Percentiles rank a stretch among this genome's conserved stretches.
Conservation (phyloP, 1,139 yeast genomes). For the Zygosaccharomyces sapae region DNA sequence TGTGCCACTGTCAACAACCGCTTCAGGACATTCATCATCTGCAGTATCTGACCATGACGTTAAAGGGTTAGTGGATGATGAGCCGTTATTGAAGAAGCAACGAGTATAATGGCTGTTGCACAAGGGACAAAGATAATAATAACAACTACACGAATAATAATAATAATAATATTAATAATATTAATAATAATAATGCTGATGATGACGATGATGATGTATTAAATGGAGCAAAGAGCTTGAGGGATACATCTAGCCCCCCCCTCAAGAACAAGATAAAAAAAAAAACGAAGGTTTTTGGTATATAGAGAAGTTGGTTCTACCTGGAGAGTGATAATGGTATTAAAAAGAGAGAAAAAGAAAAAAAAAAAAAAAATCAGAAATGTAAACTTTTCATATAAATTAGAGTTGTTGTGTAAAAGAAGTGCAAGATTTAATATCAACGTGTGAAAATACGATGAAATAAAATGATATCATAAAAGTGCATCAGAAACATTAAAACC, state of each 20-base stretch:
- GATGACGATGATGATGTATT: not conserved
- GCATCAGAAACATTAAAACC: not conserved
- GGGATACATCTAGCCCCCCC: not conserved
- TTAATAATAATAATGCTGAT: no score
- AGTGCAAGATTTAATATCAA: slow-evolving; percentile 1
- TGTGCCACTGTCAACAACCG: slow-evolving; percentile 6
- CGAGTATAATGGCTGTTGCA: slow-evolving; percentile 19
- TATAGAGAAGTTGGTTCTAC: not conserved
- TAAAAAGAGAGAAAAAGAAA: not conserved
- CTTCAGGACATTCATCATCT: slow-evolving; percentile 13
- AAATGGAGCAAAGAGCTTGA: not conserved
- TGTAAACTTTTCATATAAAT: not conserved
- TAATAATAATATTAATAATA: slow-evolving; percentile 1
- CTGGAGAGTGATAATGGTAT: not conserved
- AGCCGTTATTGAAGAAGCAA: slow-evolving; percentile 32
- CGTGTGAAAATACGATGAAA: not conserved
- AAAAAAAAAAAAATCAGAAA: not conserved
- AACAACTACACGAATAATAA: not conserved
- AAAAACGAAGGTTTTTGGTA: not conserved
- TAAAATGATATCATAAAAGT: not conserved
- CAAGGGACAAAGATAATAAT: not conserved
- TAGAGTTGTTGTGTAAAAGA: slow-evolving; percentile 3
- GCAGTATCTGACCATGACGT: slow-evolving; percentile 14
- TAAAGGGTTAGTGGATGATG: slow-evolving; percentile 22
- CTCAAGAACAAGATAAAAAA: not conserved